Conservation (phyloP, 257 asterid genomes). For the Solanum paucissectum region DNA sequence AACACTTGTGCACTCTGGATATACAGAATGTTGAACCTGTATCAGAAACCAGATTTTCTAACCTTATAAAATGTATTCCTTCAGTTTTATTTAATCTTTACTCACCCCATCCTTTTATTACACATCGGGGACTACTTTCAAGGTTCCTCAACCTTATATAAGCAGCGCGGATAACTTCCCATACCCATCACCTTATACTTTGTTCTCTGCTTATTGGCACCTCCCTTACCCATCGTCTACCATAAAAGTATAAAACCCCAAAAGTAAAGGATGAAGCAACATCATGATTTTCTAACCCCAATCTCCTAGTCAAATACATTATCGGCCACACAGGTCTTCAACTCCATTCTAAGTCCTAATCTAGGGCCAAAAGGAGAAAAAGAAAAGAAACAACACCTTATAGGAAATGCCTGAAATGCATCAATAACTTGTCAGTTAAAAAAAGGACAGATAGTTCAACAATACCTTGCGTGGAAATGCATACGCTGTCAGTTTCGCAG, state of each 20-base stretch:
- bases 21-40: background rate
- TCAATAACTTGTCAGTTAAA: background rate
- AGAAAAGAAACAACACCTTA: background rate
- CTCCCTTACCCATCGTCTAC: background rate
- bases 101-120: background rate
- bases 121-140: background rate
- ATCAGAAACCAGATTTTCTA: background rate
- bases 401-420: background rate
- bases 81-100: background rate
- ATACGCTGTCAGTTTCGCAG: slow-evolving; percentile 41
- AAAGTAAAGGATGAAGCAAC: background rate
- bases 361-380: background rate
- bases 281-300: background rate
- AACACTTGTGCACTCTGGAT: background rate
- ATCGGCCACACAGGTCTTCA: background rate
- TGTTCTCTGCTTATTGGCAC: background rate
- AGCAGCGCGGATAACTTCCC: background rate
- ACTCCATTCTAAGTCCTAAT: background rate
- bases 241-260: background rate
- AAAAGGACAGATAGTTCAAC: background rate
- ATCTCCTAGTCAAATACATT: background rate
- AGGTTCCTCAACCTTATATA: background rate
- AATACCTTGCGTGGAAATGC: slow-evolving; percentile 62
- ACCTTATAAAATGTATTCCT: background rate
- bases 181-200: background rate